These are phyloP conservation scores for Pterula multifida DNA, from an alignment of 1,284 basidiomycete genomes.

Conservation along the genomic window DNA sequence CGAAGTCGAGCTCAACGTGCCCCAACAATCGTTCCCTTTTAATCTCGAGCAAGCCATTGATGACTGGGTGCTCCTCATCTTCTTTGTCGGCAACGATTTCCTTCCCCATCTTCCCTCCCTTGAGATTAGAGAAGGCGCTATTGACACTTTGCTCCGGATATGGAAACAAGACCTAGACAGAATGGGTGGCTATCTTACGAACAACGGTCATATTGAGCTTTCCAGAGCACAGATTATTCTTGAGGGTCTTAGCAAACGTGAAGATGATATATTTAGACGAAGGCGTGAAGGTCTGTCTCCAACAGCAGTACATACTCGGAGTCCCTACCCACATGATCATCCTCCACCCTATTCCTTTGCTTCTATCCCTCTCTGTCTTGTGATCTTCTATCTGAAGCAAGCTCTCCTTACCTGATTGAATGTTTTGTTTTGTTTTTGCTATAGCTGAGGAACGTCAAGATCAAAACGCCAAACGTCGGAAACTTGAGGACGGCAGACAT, in stretches of 20 bases:
- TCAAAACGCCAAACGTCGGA: slow-evolving; percentile 77
- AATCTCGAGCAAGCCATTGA: slow-evolving; percentile 95
- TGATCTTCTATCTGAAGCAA: slow-evolving; percentile 9
- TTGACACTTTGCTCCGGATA: slow-evolving; percentile 91
- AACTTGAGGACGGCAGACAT: slow-evolving; percentile 52
- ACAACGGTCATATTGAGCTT: slow-evolving; percentile 86
- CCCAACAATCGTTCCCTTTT: slow-evolving; percentile 76
- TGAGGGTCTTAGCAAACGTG: slow-evolving; percentile 83
- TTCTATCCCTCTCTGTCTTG: slow-evolving; percentile 11
- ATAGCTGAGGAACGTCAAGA: slow-evolving; percentile 90
- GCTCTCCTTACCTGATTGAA: slow-evolving; percentile 2
- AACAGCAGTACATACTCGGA: not conserved
- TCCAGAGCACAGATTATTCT: slow-evolving; percentile 87
- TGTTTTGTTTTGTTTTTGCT: slow-evolving; percentile 9
- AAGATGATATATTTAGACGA: slow-evolving; percentile 92
- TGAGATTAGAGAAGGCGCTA: slow-evolving; percentile 98
- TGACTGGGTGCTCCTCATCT: slow-evolving; percentile 99
- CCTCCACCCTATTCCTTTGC: slow-evolving; percentile 10
- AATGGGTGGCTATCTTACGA: slow-evolving; percentile 96
- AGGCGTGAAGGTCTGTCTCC: slow-evolving; percentile 75
- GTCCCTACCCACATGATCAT: slow-evolving; percentile 8
- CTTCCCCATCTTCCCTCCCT: slow-evolving; percentile 94
- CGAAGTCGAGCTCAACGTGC: slow-evolving; percentile 85
- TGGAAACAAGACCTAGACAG: slow-evolving; percentile 89
- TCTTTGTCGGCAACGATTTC: slow-evolving; percentile 99